phyloP scores from a whole-genome alignment of 371 early-diverging fungal genomes.

The Mucor circinelloides region DNA sequence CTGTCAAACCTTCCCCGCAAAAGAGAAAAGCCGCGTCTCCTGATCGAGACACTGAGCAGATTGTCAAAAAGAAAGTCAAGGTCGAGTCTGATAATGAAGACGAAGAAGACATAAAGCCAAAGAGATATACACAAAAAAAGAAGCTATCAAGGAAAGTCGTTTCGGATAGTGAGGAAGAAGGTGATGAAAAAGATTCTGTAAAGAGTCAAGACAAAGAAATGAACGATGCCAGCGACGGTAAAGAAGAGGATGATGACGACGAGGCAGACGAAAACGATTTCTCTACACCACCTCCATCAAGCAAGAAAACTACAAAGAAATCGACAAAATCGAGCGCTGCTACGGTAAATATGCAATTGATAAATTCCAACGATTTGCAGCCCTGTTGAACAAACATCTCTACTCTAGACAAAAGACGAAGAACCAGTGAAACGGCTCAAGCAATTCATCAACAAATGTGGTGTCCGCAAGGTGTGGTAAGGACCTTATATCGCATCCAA shows the following conservation, averaged over 20 bases:
- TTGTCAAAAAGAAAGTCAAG: not conserved
- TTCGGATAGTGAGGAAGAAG: not conserved
- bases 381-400: not conserved
- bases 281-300: not conserved
- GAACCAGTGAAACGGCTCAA: constrained; percentile 48
- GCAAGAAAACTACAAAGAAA: not conserved
- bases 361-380: not conserved
- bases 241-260: constrained; percentile 1
- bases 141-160: not conserved
- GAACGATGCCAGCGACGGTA: not conserved
- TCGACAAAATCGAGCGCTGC: not conserved
- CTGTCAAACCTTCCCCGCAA: not conserved
- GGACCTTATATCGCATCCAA: not conserved
- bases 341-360: not conserved
- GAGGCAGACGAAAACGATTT: not conserved
- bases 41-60: not conserved
- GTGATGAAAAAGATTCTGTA: not conserved
- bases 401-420: constrained; percentile 13
- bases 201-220: constrained; percentile 4
- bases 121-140: not conserved
- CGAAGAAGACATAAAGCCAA: not conserved
- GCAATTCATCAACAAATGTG: constrained; percentile 45
- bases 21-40: not conserved
- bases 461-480: constrained; percentile 49
- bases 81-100: not conserved